Evolutionary conservation across 306 rosid species (phyloP).

Genomic region (Vigna nakashimae): DNA sequence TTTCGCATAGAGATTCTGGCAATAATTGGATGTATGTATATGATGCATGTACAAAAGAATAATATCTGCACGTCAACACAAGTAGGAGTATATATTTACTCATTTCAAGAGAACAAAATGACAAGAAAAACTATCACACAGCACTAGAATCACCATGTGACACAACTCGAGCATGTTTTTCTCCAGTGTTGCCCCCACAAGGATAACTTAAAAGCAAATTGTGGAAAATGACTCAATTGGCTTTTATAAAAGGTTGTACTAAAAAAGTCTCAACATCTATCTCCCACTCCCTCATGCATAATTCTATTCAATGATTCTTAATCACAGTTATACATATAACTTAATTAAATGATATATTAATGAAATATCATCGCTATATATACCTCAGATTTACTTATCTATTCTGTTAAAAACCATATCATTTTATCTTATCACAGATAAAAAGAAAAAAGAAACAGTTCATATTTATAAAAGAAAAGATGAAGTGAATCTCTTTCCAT

Average conservation of each 20-base stretch:
- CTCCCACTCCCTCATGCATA: no score
- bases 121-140: constrained; percentile 41
- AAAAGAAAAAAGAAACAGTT: no score
- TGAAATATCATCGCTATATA: no score
- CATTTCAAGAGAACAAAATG: constrained; percentile 46
- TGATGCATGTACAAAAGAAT: constrained; percentile 43
- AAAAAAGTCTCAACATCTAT: no score
- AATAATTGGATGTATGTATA: constrained; percentile 41
- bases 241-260: neutral
- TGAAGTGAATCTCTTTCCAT: no score
- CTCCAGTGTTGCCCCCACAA: constrained; percentile 40
- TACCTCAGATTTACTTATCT: no score
- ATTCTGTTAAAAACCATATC: no score
- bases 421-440: no score
- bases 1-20: constrained; percentile 46
- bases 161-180: constrained; percentile 40
- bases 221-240: constrained; percentile 35
- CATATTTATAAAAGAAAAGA: no score
- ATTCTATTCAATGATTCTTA: no score
- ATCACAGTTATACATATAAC: no score
- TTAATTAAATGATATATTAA: no score
- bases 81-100: constrained; percentile 46
- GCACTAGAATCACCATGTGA: constrained; percentile 55
- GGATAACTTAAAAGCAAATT: constrained; percentile 27
- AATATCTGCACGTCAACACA: constrained; percentile 42